phyloP scores from a whole-genome alignment of 208 protist genomes.

The Crithidia expoeki region DNA sequence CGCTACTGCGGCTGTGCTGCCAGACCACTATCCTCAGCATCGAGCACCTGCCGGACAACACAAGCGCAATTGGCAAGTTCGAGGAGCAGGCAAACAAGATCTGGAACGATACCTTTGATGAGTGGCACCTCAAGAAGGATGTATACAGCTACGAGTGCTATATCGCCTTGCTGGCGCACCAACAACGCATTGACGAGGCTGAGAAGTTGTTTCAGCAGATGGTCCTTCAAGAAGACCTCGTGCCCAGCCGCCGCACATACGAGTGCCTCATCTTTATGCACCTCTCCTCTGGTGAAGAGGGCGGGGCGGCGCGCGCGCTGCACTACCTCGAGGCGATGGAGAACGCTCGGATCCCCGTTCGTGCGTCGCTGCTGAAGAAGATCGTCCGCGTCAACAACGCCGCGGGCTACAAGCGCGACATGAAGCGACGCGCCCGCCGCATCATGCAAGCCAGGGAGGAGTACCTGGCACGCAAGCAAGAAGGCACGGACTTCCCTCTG shows the following conservation, averaged over 20 bases:
- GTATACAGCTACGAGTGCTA: constrained; percentile 91
- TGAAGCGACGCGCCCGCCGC: constrained; percentile 91
- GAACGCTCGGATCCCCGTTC: constrained; percentile 64
- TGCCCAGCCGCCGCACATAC: constrained; percentile 82
- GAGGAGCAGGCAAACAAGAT: constrained; percentile 82
- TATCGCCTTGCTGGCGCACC: constrained; percentile 84
- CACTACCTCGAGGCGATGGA: constrained; percentile 92
- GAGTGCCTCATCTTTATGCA: constrained; percentile 93
- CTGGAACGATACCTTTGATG: constrained; percentile 82
- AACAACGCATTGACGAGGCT: constrained; percentile 89
- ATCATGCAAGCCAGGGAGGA: constrained; percentile 92
- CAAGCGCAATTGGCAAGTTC: constrained; percentile 61
- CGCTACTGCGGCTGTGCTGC: constrained; percentile 83
- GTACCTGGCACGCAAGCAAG: constrained; percentile 76
- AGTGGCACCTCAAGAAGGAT: constrained; percentile 83
- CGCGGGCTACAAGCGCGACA: constrained; percentile 89
- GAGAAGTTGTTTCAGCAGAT: constrained; percentile 90
- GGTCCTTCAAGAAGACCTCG: constrained; percentile 76
- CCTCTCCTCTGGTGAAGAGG: constrained; percentile 89
- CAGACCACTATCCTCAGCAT: constrained; percentile 81
- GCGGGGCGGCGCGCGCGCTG: constrained; percentile 82
- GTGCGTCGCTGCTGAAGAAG: constrained; percentile 81
- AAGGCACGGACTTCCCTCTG: constrained; percentile 33
- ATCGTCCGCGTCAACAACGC: constrained; percentile 89
- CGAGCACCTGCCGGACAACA: constrained; percentile 68